Evolutionary conservation across 2,329 filamentous ascomycete species (phyloP).

Genomic region (Ceratocystis albifundus): DNA sequence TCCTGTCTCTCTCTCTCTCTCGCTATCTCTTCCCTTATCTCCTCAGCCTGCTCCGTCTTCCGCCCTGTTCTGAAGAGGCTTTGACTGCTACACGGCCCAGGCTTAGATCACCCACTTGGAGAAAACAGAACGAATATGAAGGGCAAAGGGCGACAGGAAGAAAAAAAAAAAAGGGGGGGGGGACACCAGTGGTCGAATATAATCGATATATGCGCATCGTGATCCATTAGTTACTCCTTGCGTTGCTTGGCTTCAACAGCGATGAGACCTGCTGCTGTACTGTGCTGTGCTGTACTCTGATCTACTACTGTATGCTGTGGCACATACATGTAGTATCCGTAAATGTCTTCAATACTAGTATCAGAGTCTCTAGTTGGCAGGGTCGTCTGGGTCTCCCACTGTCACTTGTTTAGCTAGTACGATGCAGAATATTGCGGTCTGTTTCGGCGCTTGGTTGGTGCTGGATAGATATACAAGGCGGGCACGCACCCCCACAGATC

Average conservation of each 20-base stretch:
- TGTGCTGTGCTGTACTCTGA: not conserved
- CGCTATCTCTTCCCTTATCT: not conserved
- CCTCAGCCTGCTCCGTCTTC: not conserved
- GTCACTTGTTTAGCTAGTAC: not conserved
- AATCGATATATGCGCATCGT: not conserved
- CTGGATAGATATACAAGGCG: not conserved
- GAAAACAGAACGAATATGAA: not conserved
- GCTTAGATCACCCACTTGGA: not conserved
- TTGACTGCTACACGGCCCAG: not conserved
- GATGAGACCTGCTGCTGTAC: not conserved
- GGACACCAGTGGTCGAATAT: not conserved
- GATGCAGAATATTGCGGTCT: not conserved
- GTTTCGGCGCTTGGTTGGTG: not conserved
- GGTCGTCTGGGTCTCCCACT: not conserved
- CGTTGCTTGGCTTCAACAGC: not conserved
- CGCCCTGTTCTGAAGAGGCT: not conserved
- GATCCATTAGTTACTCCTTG: not conserved
- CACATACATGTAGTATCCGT: not conserved
- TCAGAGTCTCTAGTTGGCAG: not conserved
- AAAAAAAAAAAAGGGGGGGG: not conserved
- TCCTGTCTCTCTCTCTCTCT: not conserved
- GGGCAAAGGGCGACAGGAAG: not conserved
- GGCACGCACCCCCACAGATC: not conserved
- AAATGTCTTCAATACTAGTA: not conserved
- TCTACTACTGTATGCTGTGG: not conserved